Evolutionary conservation across 306 rosid species (phyloP).

Genomic region (Cucurbita ficifolia): DNA sequence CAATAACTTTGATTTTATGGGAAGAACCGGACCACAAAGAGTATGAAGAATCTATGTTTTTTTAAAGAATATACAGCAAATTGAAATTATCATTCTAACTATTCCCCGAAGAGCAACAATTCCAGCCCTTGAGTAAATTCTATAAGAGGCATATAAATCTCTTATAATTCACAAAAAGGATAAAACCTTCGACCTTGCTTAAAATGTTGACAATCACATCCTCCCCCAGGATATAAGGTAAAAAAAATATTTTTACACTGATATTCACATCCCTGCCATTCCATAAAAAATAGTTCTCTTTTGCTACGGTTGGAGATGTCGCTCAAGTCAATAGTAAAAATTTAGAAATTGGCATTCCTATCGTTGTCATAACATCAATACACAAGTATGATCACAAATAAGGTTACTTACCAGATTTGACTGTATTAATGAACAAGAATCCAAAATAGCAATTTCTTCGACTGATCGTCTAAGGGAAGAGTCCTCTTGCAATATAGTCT

Average conservation of each 20-base stretch:
- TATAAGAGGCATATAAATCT: too few relatives aligned
- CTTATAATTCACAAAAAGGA: background rate
- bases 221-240: background rate
- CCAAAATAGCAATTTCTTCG: conserved; percentile 60
- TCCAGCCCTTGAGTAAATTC: too few relatives aligned
- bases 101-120: too few relatives aligned
- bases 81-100: too few relatives aligned
- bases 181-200: background rate
- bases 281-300: background rate
- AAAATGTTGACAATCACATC: background rate
- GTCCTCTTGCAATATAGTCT: conserved; percentile 59
- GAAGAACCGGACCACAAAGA: too few relatives aligned
- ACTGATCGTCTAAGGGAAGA: conserved; percentile 52
- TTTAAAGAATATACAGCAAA: too few relatives aligned
- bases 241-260: background rate
- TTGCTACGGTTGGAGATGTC: background rate
- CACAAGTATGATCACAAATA: conserved; percentile 5
- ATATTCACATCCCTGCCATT: background rate
- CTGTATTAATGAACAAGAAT: conserved; percentile 51
- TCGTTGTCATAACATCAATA: background rate
- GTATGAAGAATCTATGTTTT: too few relatives aligned
- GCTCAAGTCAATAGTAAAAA: background rate
- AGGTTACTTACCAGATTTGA: conserved; percentile 72
- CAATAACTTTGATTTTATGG: too few relatives aligned
- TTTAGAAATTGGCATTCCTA: background rate